Evolutionary conservation across 2,329 filamentous ascomycete genomes (phyloP), one percentile per base, ranked within the genome.

Genomic region (Fusarium guadeloupense): DNA sequence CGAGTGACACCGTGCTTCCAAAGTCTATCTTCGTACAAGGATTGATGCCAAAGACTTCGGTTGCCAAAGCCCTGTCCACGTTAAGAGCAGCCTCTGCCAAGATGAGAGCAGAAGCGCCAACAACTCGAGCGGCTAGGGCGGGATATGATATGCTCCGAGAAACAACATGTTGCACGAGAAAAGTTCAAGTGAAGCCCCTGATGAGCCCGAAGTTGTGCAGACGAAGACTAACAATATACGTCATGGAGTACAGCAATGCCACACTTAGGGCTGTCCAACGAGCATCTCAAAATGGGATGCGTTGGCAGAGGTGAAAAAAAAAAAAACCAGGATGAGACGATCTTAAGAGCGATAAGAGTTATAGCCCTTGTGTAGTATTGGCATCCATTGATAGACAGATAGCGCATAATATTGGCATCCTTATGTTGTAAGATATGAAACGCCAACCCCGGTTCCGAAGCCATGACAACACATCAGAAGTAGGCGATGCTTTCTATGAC

Each of bases 381-480:
- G n/a, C 33, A 41, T 25, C 5, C 33, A 21, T 21, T 31, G 23
- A 17, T 43, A 37, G 21, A 23, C 26, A 48, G 55, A 41, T 51
- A 25, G 19, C 50, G 62, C 62, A 66, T 66, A 60, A 63, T 21
- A 57, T 61, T 54, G 56, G 17, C 34, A 45, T 51, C 35, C 30
- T 35, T 33, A 30, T 33, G 43, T 26, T 43, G 44, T 30, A 43
- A 33, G 35, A 34, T 40, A 44, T 52, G 62, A 66, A 66, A 66
- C 62, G 46, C 35, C 41, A 30, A 62, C 53, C 62, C 61, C 30
- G 62, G 62, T 31, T 48, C 50, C 46, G 21, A 40, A 57, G 62
- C 55, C 56, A 46, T 54, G 63, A 64, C 59, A 61, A 44, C 63
- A 61, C 59, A 66, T 28, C 54, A 66, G 50, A 37, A 62, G 58